phyloP scores from a whole-genome alignment of 352 stramenopile species.

The Globisporangium echinulatum region DNA sequence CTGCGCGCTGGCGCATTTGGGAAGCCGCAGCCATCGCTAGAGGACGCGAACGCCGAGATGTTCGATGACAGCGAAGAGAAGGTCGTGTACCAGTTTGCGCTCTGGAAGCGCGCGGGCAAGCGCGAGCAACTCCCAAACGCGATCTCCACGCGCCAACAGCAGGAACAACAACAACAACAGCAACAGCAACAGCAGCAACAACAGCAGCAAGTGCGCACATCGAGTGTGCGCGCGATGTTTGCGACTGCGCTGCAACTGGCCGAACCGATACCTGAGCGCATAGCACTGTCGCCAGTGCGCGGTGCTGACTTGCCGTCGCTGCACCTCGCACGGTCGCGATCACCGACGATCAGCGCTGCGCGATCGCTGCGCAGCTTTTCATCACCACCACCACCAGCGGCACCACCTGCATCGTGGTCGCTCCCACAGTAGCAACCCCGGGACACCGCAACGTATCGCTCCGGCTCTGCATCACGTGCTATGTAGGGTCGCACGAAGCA shows the following conservation, averaged over 20 bases:
- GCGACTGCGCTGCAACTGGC: not conserved
- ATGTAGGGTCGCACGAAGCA: too few relatives aligned
- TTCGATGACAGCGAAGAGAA: slow-evolving; percentile 18
- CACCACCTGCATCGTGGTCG: not conserved
- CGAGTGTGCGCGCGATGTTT: not conserved
- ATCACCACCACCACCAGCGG: not conserved
- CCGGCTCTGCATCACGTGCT: too few relatives aligned
- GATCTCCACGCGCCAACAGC: slow-evolving; percentile 25
- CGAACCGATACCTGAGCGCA: not conserved
- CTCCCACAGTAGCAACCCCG: not conserved
- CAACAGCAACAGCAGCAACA: not conserved
- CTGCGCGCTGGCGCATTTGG: not conserved
- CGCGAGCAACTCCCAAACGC: slow-evolving; percentile 36
- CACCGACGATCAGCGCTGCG: slow-evolving; percentile 12
- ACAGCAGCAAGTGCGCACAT: not conserved
- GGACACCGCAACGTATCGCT: too few relatives aligned
- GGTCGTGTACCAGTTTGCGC: slow-evolving; percentile 37
- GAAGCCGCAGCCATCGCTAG: not conserved
- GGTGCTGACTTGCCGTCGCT: slow-evolving; percentile 1
- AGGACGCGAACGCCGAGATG: slow-evolving; percentile 1
- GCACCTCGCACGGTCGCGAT: slow-evolving; percentile 6
- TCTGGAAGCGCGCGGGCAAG: slow-evolving; percentile 53
- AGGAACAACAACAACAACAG: slow-evolving; percentile 1
- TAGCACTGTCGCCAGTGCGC: not conserved
- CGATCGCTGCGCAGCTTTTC: slow-evolving; percentile 4